Percentiles rank a stretch among this genome's conserved stretches.
Conservation (phyloP, 2,329 filamentous ascomycete species). For the Pestalotiopsis sp. region DNA sequence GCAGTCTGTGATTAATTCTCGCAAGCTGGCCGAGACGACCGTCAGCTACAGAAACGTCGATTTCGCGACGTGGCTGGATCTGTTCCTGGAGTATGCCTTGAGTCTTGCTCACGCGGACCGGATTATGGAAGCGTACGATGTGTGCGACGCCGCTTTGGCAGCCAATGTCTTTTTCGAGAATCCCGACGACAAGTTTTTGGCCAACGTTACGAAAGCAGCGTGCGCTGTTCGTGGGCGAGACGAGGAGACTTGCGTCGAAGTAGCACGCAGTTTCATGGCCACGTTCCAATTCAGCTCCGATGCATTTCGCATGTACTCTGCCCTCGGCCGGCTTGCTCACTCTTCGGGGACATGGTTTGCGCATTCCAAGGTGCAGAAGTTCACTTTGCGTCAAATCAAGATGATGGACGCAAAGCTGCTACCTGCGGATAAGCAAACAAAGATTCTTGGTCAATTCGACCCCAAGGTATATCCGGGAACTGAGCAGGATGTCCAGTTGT, state of each 20-base stretch:
- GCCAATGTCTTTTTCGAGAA: slow-evolving; percentile 82
- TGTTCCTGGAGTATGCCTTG: slow-evolving; percentile 87
- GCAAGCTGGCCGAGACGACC: slow-evolving; percentile 27
- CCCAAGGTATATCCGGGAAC: slow-evolving; percentile 41
- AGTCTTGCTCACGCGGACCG: slow-evolving; percentile 70
- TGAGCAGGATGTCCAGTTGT: slow-evolving; percentile 74
- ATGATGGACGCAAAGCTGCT: slow-evolving; percentile 74
- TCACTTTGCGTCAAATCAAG: slow-evolving; percentile 88
- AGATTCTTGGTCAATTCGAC: slow-evolving; percentile 21
- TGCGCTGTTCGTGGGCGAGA: slow-evolving; percentile 84
- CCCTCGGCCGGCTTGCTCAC: slow-evolving; percentile 75
- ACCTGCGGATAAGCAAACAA: slow-evolving; percentile 48
- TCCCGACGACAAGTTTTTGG: slow-evolving; percentile 67
- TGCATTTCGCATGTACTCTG: slow-evolving; percentile 80
- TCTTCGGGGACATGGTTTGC: slow-evolving; percentile 77
- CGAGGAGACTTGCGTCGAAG: slow-evolving; percentile 71
- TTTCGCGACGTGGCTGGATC: slow-evolving; percentile 84
- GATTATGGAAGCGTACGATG: slow-evolving; percentile 74
- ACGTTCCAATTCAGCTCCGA: slow-evolving; percentile 80
- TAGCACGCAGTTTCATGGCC: slow-evolving; percentile 83
- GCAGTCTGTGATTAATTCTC: slow-evolving; percentile 16
- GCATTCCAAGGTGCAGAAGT: slow-evolving; percentile 84
- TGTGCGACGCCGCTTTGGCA: slow-evolving; percentile 76
- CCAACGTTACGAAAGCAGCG: slow-evolving; percentile 81
- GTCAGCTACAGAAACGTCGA: slow-evolving; percentile 68